A percentile compares a stretch with the other conserved stretches of the same genome.
Conservation (phyloP, 1,284 basidiomycete species). For the Cryptococcus hybrid region DNA sequence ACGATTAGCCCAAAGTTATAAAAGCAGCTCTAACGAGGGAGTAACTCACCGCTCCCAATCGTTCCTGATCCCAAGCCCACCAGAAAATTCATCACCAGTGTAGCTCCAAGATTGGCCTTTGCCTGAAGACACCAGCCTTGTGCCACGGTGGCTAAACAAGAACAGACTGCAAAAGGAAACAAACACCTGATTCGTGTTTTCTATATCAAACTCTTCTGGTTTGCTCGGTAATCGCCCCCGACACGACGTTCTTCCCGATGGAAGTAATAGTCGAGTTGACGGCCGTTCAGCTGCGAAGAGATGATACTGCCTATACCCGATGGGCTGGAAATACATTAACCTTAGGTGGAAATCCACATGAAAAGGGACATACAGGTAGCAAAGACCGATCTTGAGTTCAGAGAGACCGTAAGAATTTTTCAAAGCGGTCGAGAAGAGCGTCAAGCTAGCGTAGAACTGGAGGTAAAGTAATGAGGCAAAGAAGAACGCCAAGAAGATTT, state of each 20-base stretch:
- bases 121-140: constrained; percentile 42
- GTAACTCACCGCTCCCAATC: constrained; percentile 23
- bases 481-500: constrained; percentile 39
- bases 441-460: constrained; percentile 46
- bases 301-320: constrained; percentile 39
- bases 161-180: constrained; percentile 24
- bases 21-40: no score
- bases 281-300: constrained; percentile 37
- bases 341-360: not conserved
- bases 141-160: constrained; percentile 12
- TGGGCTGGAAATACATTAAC: constrained; percentile 25
- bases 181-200: constrained; percentile 30
- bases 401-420: constrained; percentile 39
- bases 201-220: constrained; percentile 38
- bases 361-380: constrained; percentile 42
- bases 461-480: constrained; percentile 41
- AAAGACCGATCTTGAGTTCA: constrained; percentile 48
- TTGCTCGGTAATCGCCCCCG: constrained; percentile 38
- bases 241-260: constrained; percentile 35
- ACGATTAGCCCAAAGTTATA: not conserved
- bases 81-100: constrained; percentile 40
- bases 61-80: constrained; percentile 37
- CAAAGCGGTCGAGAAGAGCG: constrained; percentile 44
- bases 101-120: constrained; percentile 33
- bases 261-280: constrained; percentile 43